Evolutionary conservation across 2,329 filamentous ascomycete genomes (phyloP).

Genomic region (Bipolaris victoriae): DNA sequence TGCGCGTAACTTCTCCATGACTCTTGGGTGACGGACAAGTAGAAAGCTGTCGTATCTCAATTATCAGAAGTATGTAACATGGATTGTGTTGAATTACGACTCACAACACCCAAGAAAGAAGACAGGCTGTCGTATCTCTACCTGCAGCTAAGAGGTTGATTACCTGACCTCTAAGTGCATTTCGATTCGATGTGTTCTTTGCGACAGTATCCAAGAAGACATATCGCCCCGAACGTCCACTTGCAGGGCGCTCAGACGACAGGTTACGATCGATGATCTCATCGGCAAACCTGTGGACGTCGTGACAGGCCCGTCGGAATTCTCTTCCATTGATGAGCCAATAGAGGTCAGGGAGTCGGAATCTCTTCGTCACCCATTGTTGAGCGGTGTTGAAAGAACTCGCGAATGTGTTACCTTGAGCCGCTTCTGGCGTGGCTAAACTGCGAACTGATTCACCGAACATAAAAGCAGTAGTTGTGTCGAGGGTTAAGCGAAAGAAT

Average conservation of each 20-base stretch:
- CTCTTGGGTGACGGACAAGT: no score
- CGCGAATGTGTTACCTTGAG: conserved; percentile 45
- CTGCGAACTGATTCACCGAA: conserved; percentile 60
- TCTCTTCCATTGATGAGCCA: conserved; percentile 52
- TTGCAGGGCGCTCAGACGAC: conserved; percentile 27
- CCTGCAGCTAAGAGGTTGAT: conserved; percentile 40
- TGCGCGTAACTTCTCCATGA: no score
- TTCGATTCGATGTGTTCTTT: conserved; percentile 46
- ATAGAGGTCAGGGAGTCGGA: conserved; percentile 49
- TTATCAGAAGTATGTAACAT: no score
- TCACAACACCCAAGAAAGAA: conserved; percentile 36
- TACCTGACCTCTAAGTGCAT: conserved; percentile 48
- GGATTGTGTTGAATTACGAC: background rate
- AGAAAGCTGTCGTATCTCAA: no score
- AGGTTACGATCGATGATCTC: conserved; percentile 56
- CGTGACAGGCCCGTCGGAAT: conserved; percentile 25
- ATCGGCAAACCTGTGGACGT: conserved; percentile 46
- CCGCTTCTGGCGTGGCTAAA: conserved; percentile 25
- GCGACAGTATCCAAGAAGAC: conserved; percentile 48
- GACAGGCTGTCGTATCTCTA: conserved; percentile 41
- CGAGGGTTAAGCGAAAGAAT: conserved; percentile 70
- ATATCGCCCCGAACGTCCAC: conserved; percentile 37
- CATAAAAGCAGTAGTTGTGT: conserved; percentile 71
- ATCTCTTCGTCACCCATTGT: conserved; percentile 43
- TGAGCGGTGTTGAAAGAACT: conserved; percentile 50